Evolutionary conservation across 331 rosid species (phyloP), one percentile per base, ranked within the genome.

Genomic region (Cydonia oblonga): DNA sequence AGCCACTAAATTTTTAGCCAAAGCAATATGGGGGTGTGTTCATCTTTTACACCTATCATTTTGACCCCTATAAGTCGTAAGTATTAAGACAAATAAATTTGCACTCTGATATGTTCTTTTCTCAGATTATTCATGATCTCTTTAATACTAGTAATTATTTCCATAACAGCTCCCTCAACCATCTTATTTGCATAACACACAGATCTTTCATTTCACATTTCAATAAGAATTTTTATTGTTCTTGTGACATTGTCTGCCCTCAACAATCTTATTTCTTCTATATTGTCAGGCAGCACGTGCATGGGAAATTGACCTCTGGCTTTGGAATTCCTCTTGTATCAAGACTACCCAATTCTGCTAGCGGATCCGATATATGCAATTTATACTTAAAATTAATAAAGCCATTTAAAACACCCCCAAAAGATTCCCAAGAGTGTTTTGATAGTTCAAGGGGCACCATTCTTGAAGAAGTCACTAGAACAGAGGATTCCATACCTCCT

Each of bases 311-410:
- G 79, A 72, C 78, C 67, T 77, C 90, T 54, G 86, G 80, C 73
- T 88, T 91, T 88, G 99, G 99, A 76, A 83, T 95, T 87, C 99
- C 99, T 70, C 84, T 89, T 70, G 90, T 86, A 65, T 83, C 87
- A 72, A 83, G 86, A 79, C 88, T 89, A 32, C 61, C 80, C 76
- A 78, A 78, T 84, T 71, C 75, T 52, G 70, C 78, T 61, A 76
- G 69, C 77, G 96, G 93, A 79, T 91, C 90, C 72, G 96, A 91
- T 88, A 84, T 91, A 52, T 74, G 69, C 51, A 77, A 78, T 79
- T 66, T 88, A 73, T 91, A 89, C 86, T 71, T 81, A 20, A 89
- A 83, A 60, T 81, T 86, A 86, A 82, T 91, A 66, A 67, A 64
- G 81, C 90, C 99, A 72, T 84, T 89, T 64, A 83, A 76, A 84